Evolutionary conservation across 75 land plant genomes (phyloP), one percentile per base, ranked within the genome.

Genomic region (Ceratopteris richardii): DNA sequence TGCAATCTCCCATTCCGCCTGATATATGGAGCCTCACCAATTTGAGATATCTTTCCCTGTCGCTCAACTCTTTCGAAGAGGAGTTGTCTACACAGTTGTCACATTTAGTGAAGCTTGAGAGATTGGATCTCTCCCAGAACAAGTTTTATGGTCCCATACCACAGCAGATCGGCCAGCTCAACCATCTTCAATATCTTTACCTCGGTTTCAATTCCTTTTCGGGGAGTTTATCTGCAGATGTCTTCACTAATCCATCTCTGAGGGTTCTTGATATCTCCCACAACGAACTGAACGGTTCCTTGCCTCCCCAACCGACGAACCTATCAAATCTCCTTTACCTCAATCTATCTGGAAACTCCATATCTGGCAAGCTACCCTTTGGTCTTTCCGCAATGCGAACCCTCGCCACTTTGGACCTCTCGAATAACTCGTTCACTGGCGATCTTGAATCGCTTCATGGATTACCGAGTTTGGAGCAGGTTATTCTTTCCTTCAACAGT

Each of bases 401-500:
- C 37, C 57, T 61, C 37, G 27, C n/a, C 43, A 40, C 43, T 16
- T 14, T 69, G 31, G 57, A 54, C 33, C 23, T 69, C 29, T 69
- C 72, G n/a, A 23, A 41, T 5, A 69, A 69, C 47, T 16, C 29
- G 1, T 69, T 62, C 30, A 1, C 19, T 33, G 72, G 65, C 0
- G 2, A 20, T 17, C 33, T 30, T 30, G n/a, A 21, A 21, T 9
- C 37, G 37, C 37, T 33, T 9, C 3, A 33, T 33, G 37, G 7
- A 3, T 44, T 60, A 29, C 9, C 37, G 3, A 33, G 37, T 9
- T 0, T 89, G n/a, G 20, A 50, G 1, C 27, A 47, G 44, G 63
- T 89, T 44, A 80, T 77, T 46, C 65, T 89, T 21, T 87, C 90
- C 3, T 56, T 63, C 58, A 89, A 89, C 60, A 40, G 21, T 23